Evolutionary conservation across 1,284 basidiomycete species (phyloP), one percentile per base, ranked within the genome.

Genomic region (Puccinia triticina): DNA sequence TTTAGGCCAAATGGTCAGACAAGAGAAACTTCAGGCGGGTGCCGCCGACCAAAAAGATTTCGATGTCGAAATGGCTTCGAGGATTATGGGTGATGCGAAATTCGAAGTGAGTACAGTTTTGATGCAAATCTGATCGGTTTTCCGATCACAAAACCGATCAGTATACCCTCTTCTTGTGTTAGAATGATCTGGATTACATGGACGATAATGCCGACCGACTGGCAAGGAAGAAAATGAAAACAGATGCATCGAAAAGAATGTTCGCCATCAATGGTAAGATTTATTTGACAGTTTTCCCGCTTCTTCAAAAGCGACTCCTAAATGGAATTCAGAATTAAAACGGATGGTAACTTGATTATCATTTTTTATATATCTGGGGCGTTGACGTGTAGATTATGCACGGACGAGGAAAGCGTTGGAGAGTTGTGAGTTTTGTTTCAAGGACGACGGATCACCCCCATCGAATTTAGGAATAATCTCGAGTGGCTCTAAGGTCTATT

Each of bases 171-270:
- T 46, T 10, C 18, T 26, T 83, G 34, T 82, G 34, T 77, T 69
- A 82, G 76, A 77, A 84, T 53, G 75, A 83, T 64, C 55, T 82
- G 16, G 77, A 83, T 73, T 98, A 98, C 85, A 93, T 98, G 84
- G 97, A 99, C 84, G 96, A 98, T 84, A 96, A 98, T 86, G 95
- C 94, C 0, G 95, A 97, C 85, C 92, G 91, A 84, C 90, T 99
- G 0, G 95, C 94, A 46, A 89, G 94, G 83, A 92, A 94, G 87
- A 96, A 96, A 88, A 95, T 97, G 93, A 93, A 95, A 83, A 92
- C 92, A 16, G 97, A 98, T 86, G 94, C 93, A 34, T 93, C 97
- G 91, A 99, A 96, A 88, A 91, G 96, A 53, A 93, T 95, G 84
- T 99, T 98, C 87, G 97, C 97, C 21, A 94, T 99, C 85, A 92